A percentile compares a stretch with the other conserved stretches of the same genome.
Conservation (phyloP, 257 asterid species). For the Coffea eugenioides region DNA sequence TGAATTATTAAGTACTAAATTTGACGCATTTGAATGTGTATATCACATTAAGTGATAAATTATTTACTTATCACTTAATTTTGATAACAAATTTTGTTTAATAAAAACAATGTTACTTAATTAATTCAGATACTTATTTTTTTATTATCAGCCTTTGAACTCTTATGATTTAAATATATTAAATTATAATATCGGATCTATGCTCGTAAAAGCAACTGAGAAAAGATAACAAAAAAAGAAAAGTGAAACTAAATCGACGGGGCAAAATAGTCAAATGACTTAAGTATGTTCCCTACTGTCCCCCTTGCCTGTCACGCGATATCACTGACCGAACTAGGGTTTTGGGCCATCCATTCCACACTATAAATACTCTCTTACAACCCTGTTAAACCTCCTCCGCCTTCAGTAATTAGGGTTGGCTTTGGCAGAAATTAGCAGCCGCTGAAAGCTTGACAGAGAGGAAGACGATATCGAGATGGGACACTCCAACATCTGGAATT, state of each 20-base stretch:
- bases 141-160: no score
- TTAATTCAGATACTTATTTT: no score
- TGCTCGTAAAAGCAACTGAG: no score
- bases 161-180: no score
- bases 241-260: neutral
- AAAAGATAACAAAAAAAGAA: no score
- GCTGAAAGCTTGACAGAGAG: neutral
- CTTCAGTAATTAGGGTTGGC: neutral
- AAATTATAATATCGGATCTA: no score
- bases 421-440: neutral
- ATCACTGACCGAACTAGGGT: neutral
- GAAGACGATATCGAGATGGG: conserved; percentile 30
- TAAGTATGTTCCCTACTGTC: neutral
- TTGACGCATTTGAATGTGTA: no score
- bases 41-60: no score
- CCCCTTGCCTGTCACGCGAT: neutral
- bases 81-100: no score
- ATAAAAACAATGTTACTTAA: no score
- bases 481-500: conserved; percentile 46
- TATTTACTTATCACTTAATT: no score
- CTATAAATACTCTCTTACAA: neutral
- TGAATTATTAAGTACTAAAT: no score
- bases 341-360: neutral
- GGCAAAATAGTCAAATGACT: neutral
- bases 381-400: neutral